Base-by-base conservation (phyloP, 2,329 filamentous ascomycete genomes). In the Alternaria gansuensis region DNA sequence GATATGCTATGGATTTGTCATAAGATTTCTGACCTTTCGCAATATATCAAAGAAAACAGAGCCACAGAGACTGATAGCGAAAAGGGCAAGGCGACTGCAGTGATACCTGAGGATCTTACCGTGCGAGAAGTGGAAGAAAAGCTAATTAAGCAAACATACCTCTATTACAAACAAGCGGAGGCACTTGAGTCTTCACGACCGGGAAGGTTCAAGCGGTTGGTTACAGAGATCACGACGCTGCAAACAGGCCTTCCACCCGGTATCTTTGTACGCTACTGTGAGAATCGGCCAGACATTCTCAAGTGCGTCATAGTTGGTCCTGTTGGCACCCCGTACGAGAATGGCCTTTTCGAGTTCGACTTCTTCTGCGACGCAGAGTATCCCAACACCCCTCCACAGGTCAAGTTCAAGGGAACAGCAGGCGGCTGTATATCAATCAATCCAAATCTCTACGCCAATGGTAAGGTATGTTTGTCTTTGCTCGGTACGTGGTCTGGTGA, bases 301-400 rank as follows among this genome's bases (percentile, higher is more conserved):
- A 85, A 84, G 66, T 69, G 79, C 21, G 55, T 84, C 24, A 83
- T 86, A 46, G 73, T 82, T 21, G 84, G 84, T 0, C 82, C 84
- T 0, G 64, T 65, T 4, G 81, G 72, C 13, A 85, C 83, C 6
- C 84, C 84, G 13, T 86, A 86, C 67, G 83, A 83, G 62, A 76
- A 82, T 40, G 84, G 84, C 0, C 65, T 85, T 3, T 86, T 85
- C 64, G 83, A 85, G 62, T 86, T 86, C 57, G 83, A 86, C 63
- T 63, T 86, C 31, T 80, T 79, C 33, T 83, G 81, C 49, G 67
- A 70, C 7, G 11, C 29, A 0, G 62, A 76, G 0, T 86, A 82
- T 54, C 83, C 84, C 0, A 60, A 70, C 1, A 51, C 28, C 0
- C 80, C 83, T 10, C 83, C 83, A 0, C 6, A 50, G 6, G 75